Evolutionary conservation across 2,329 filamentous ascomycete genomes (phyloP).

Genomic region (Pestalotiopsis sp.): DNA sequence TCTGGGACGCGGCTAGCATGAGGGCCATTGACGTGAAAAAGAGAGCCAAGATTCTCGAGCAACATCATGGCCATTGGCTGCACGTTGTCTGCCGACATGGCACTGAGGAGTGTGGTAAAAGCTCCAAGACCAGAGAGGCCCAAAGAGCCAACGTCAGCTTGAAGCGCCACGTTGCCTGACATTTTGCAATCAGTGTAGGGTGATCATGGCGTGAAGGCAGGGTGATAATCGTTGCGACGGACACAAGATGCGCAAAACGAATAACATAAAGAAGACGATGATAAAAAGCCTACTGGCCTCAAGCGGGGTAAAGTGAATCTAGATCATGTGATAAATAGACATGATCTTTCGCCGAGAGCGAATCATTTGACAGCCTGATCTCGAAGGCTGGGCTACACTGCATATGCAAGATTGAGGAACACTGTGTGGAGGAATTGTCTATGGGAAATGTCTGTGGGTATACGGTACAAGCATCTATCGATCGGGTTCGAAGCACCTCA

Average conservation of each 20-base stretch:
- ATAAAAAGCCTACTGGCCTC: not conserved
- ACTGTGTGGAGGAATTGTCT: no score
- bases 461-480: not conserved
- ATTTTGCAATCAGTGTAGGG: not conserved
- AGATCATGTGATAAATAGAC: not conserved
- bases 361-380: not conserved
- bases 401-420: not conserved
- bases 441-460: not conserved
- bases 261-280: not conserved
- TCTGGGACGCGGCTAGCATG: not conserved
- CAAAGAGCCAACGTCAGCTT: not conserved
- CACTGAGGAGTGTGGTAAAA: not conserved
- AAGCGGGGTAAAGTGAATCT: not conserved
- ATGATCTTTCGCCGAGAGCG: not conserved
- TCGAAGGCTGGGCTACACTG: not conserved
- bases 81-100: not conserved
- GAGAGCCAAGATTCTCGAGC: not conserved
- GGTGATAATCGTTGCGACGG: not conserved
- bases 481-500: conserved; percentile 59
- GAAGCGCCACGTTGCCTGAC: not conserved
- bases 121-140: not conserved
- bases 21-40: not conserved
- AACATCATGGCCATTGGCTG: not conserved
- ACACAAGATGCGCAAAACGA: not conserved
- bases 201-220: not conserved